Evolutionary conservation across 345 rosid genomes (phyloP).

Genomic region (Chamaenerion angustifolium): DNA sequence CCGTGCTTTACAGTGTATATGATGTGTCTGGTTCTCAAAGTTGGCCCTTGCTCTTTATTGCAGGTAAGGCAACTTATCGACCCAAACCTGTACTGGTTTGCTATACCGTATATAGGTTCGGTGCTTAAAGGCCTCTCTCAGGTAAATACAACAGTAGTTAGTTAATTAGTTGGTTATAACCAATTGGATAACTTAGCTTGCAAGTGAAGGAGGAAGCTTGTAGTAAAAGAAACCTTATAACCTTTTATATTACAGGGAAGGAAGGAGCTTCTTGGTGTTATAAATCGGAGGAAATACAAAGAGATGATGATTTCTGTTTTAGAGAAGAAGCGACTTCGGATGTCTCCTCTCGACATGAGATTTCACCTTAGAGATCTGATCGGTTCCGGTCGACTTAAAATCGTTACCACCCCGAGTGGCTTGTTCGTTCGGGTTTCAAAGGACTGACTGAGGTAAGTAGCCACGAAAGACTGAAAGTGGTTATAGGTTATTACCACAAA

Average conservation of each 20-base stretch:
- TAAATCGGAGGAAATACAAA: conserved; percentile 66
- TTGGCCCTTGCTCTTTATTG: conserved; percentile 8
- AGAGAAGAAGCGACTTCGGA: conserved; percentile 74
- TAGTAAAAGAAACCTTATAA: background rate
- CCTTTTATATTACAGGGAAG: conserved; percentile 46
- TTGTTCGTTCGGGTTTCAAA: conserved; percentile 49
- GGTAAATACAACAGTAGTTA: conserved; percentile 22
- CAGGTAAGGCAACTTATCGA: conserved; percentile 76
- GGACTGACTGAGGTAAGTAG: conserved; percentile 31
- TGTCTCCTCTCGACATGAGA: conserved; percentile 76
- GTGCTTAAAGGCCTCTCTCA: conserved; percentile 73
- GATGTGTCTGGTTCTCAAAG: conserved; percentile 2
- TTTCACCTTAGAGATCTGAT: conserved; percentile 90
- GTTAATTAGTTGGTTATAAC: background rate
- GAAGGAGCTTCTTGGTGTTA: conserved; percentile 72
- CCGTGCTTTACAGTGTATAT: background rate
- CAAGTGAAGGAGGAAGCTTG: background rate
- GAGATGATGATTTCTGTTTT: conserved; percentile 81
- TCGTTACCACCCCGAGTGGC: conserved; percentile 39
- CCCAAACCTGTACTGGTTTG: conserved; percentile 83
- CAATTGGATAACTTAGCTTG: background rate
- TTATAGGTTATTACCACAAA: no score
- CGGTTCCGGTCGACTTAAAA: conserved; percentile 81
- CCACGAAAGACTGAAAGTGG: no score
- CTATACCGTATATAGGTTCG: conserved; percentile 75